These are phyloP conservation scores for Pseudogymnoascus sp. DNA, from an alignment of 2,329 filamentous ascomycete species.

Conservation along the genomic window DNA sequence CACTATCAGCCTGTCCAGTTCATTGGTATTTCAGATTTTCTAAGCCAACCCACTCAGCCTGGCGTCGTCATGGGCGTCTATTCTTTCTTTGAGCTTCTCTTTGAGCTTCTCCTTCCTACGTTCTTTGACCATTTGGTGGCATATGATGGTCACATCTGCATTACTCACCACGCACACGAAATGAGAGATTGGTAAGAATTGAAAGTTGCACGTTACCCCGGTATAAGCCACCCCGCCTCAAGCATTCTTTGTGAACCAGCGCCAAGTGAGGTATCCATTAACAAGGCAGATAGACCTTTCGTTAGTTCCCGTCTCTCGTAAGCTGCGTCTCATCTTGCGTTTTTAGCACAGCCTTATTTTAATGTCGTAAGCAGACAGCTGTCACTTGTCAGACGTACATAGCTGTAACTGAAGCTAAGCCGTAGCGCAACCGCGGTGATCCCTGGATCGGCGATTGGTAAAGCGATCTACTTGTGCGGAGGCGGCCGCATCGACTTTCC, in stretches of 20 bases:
- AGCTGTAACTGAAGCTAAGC: background rate
- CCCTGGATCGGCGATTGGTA: background rate
- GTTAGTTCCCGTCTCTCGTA: background rate
- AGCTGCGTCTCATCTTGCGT: background rate
- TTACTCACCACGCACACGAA: background rate
- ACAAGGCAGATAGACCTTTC: background rate
- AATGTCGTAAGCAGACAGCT: background rate
- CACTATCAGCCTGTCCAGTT: background rate
- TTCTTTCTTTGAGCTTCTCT: background rate
- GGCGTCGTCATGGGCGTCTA: background rate
- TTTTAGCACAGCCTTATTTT: background rate
- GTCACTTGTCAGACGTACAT: background rate
- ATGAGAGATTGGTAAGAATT: background rate
- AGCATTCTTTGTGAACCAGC: background rate
- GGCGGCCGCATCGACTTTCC: slow-evolving; percentile 5
- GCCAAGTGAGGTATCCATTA: background rate
- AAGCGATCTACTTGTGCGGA: background rate
- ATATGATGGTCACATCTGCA: background rate
- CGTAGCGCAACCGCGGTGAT: background rate
- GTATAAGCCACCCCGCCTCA: background rate
- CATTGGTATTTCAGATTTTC: background rate
- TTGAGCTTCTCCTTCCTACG: background rate
- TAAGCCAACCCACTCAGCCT: background rate
- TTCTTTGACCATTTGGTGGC: background rate
- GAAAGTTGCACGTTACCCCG: background rate